Evolutionary conservation across 768 basidiomycete genomes (phyloP).

Genomic region (Tricholoma flavovirens): DNA sequence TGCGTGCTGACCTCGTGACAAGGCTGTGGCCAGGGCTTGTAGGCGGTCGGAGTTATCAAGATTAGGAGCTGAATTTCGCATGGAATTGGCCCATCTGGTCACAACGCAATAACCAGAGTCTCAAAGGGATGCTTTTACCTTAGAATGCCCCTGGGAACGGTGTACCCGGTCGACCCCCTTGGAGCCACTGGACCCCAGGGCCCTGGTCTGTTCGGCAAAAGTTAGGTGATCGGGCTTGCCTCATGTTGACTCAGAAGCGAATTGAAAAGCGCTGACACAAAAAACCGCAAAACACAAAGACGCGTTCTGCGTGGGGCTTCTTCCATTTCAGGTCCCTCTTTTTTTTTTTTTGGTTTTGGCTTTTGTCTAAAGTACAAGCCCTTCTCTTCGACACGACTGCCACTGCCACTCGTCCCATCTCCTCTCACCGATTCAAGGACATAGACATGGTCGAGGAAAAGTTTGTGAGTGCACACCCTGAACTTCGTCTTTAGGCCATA

Average conservation of each 20-base stretch:
- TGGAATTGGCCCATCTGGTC: too few species aligned
- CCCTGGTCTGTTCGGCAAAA: neutral
- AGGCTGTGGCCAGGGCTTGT: too few species aligned
- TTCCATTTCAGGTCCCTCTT: constrained; percentile 6
- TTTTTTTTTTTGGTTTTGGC: neutral
- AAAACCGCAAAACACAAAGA: constrained; percentile 9
- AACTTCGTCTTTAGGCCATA: constrained; percentile 2
- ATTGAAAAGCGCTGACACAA: neutral
- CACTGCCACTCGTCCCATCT: neutral
- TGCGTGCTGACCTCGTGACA: neutral
- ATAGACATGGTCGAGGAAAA: too few species aligned
- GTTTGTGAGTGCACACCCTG: neutral
- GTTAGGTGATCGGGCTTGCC: constrained; percentile 13
- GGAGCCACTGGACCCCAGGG: neutral
- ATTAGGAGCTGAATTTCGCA: neutral
- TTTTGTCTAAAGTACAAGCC: too few species aligned
- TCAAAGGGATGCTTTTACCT: neutral
- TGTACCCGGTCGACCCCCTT: neutral
- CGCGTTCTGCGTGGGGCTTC: neutral
- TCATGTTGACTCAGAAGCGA: constrained; percentile 18
- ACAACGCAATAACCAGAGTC: neutral
- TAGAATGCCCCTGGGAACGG: neutral
- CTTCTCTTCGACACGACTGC: too few species aligned
- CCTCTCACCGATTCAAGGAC: neutral
- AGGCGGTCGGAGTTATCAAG: neutral